These are phyloP conservation scores for Entoloma clypeatum DNA, from an alignment of 1,284 basidiomycete species.

Conservation along the genomic window DNA sequence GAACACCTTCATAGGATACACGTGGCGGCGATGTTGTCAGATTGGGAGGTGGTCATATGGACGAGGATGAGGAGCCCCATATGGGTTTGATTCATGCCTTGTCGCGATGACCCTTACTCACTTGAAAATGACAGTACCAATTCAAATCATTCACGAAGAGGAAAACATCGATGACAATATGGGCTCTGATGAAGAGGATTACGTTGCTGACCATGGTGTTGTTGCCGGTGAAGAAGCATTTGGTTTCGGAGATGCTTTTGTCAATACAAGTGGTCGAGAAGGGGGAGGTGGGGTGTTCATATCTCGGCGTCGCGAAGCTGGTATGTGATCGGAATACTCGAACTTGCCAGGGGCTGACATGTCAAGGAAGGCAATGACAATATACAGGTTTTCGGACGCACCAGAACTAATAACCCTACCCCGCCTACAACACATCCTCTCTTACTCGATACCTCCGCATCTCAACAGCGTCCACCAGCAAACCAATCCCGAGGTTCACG, in stretches of 20 bases:
- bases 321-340: constrained; percentile 32
- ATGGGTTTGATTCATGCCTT: constrained; percentile 29
- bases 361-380: constrained; percentile 43
- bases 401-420: constrained; percentile 45
- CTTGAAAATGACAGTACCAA: constrained; percentile 33
- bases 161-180: constrained; percentile 63
- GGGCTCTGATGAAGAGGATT: constrained; percentile 72
- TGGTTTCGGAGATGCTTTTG: constrained; percentile 47
- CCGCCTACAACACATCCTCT: constrained; percentile 77
- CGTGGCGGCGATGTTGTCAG: constrained; percentile 43
- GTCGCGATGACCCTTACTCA: constrained; percentile 10
- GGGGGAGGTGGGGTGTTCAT: constrained; percentile 52
- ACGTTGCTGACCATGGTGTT: constrained; percentile 28
- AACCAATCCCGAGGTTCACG: constrained; percentile 50
- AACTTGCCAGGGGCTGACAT: constrained; percentile 3
- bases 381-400: constrained; percentile 59
- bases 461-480: constrained; percentile 39
- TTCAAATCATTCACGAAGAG: constrained; percentile 53
- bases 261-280: constrained; percentile 43
- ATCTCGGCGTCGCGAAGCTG: constrained; percentile 47
- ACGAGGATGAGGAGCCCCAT: constrained; percentile 56
- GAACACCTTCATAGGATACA: constrained; percentile 44
- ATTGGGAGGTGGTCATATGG: constrained; percentile 47
- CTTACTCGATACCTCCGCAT: constrained; percentile 61
- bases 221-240: constrained; percentile 45